phyloP scores from a whole-genome alignment of 192 early-diverging fungal species.

The Allomyces javanicus region DNA sequence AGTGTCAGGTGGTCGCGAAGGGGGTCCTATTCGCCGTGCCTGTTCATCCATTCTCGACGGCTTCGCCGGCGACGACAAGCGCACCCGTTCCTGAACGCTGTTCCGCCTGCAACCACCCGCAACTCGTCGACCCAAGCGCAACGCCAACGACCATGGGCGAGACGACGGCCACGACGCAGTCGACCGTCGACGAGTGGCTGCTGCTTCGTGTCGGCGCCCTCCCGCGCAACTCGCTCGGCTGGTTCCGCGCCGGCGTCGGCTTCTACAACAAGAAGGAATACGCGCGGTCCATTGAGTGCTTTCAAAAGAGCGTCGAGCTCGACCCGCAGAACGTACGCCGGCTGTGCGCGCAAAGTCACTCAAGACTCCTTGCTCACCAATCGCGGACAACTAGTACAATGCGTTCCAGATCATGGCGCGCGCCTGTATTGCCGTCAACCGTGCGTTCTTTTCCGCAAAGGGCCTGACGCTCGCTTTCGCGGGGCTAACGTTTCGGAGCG shows the following conservation, averaged over 20 bases:
- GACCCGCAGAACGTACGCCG: constrained; percentile 30
- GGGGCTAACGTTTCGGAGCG: background rate
- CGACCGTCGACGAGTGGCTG: constrained; percentile 21
- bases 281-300: constrained; percentile 33
- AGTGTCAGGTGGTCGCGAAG: no score
- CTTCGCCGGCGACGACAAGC: no score
- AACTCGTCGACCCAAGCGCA: no score
- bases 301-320: constrained; percentile 32
- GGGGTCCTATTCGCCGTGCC: no score
- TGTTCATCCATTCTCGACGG: no score
- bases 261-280: constrained; percentile 46
- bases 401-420: constrained; percentile 40
- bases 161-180: no score
- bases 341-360: no score
- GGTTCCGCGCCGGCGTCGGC: constrained; percentile 39
- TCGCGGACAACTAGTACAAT: constrained; percentile 19
- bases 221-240: constrained; percentile 35
- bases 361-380: background rate
- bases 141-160: no score
- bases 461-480: background rate
- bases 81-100: no score
- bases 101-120: no score
- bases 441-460: constrained; percentile 6
- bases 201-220: constrained; percentile 27
- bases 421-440: constrained; percentile 38